Evolutionary conservation across 106 monocot genomes (phyloP).

Genomic region (Acorus gramineus): DNA sequence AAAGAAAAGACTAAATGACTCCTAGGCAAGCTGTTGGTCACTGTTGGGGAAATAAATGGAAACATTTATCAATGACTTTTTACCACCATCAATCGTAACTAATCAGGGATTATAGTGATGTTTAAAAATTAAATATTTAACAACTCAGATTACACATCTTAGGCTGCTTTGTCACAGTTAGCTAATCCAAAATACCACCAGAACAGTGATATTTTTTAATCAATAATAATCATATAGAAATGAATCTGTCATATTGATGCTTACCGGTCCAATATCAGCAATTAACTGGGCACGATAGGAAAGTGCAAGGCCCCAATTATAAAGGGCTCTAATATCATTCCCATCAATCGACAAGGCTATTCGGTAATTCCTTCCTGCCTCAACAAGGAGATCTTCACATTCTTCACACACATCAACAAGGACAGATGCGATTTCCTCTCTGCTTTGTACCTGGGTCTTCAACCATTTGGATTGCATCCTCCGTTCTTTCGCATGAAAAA

Average conservation of each 20-base stretch:
- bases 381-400: conserved; percentile 78
- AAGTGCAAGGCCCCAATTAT: background rate
- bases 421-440: conserved; percentile 40
- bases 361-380: conserved; percentile 78
- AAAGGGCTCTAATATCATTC: conserved; percentile 24
- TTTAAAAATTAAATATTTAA: no score
- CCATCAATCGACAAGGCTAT: conserved; percentile 77
- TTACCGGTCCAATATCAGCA: background rate
- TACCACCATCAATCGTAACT: no score
- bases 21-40: no score
- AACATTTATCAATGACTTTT: no score
- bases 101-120: no score
- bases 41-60: no score
- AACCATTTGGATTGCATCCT: conserved; percentile 15
- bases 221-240: no score
- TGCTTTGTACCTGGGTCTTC: conserved; percentile 18
- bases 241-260: background rate
- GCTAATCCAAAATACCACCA: no score
- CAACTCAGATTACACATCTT: no score
- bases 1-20: no score
- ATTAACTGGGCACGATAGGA: background rate
- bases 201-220: no score
- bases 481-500: conserved; percentile 14
- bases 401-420: conserved; percentile 87
- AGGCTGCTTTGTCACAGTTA: no score